Conservation (phyloP, 1,284 basidiomycete species). For the Cutaneotrichosporon sp. region DNA sequence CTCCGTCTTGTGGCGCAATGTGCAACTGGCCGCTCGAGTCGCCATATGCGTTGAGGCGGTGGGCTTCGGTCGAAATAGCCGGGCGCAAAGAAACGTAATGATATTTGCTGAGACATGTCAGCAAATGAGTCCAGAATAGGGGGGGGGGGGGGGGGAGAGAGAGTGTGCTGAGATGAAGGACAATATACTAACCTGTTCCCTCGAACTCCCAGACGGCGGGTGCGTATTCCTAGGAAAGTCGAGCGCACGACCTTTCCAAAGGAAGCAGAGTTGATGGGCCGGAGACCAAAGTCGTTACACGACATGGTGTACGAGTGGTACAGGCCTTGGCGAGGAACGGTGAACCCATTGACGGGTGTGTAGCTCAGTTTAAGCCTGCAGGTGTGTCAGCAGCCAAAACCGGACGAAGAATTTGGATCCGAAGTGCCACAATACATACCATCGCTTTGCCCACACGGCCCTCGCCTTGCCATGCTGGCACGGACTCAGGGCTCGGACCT, state of each 20-base stretch:
- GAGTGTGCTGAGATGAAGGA: neutral
- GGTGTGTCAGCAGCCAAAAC: neutral
- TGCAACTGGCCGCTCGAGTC: constrained; percentile 40
- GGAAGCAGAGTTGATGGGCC: constrained; percentile 87
- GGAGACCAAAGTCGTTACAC: constrained; percentile 57
- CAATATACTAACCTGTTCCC: constrained; percentile 62
- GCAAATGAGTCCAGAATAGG: neutral
- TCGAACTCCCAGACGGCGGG: constrained; percentile 80
- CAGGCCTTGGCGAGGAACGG: constrained; percentile 74
- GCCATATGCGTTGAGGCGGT: constrained; percentile 84
- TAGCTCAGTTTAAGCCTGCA: constrained; percentile 45
- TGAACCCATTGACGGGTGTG: constrained; percentile 30
- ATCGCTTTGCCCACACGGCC: constrained; percentile 42
- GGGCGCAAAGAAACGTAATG: constrained; percentile 65
- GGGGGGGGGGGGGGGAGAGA: too few species aligned
- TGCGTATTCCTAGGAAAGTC: constrained; percentile 91
- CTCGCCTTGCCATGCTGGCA: constrained; percentile 43
- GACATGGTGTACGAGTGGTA: constrained; percentile 88
- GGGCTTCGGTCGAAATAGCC: constrained; percentile 78
- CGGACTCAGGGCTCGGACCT: constrained; percentile 25
- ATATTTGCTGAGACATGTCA: constrained; percentile 33
- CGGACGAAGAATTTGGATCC: neutral
- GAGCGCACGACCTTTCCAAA: constrained; percentile 88
- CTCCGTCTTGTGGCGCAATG: constrained; percentile 26
- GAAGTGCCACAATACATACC: constrained; percentile 30